phyloP scores from a whole-genome alignment of 331 rosid genomes.

The Pyrus hybrid region DNA sequence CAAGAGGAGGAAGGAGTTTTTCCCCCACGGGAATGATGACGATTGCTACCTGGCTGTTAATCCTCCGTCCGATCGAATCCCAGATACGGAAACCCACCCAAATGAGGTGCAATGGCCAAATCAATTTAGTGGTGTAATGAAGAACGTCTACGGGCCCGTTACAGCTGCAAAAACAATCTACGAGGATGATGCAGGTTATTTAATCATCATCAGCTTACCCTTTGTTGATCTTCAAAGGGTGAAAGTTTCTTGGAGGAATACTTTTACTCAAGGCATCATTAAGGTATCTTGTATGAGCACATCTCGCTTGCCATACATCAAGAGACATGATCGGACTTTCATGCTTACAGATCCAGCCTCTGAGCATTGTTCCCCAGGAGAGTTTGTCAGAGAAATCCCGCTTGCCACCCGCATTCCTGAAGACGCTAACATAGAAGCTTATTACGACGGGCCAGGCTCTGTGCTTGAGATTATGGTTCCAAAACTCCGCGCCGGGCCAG shows the following conservation, averaged over 20 bases:
- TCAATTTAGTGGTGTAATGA: constrained; percentile 88
- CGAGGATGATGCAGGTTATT: constrained; percentile 78
- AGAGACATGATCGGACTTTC: constrained; percentile 83
- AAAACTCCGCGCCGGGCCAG: constrained; percentile 66
- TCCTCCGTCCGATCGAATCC: constrained; percentile 58
- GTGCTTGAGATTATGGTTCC: constrained; percentile 96
- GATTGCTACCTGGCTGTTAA: constrained; percentile 75
- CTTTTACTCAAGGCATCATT: constrained; percentile 72
- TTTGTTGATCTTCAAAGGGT: constrained; percentile 86
- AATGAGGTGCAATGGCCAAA: constrained; percentile 61
- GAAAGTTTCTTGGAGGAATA: constrained; percentile 94
- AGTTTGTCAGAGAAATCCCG: constrained; percentile 82
- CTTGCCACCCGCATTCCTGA: constrained; percentile 87
- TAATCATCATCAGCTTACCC: constrained; percentile 77
- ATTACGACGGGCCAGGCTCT: constrained; percentile 86
- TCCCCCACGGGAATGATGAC: constrained; percentile 61
- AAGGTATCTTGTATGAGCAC: constrained; percentile 87
- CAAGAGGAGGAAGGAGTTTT: constrained; percentile 77
- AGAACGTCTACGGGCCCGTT: constrained; percentile 77
- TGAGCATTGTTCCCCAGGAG: constrained; percentile 94
- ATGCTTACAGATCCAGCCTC: constrained; percentile 74
- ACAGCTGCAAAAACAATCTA: constrained; percentile 94
- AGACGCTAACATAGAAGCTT: constrained; percentile 87
- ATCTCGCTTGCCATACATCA: constrained; percentile 66
- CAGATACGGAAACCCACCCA: constrained; percentile 54